These are phyloP conservation scores for Dissophora globulifera DNA, from an alignment of 192 early-diverging fungal genomes.

Conservation along the genomic window DNA sequence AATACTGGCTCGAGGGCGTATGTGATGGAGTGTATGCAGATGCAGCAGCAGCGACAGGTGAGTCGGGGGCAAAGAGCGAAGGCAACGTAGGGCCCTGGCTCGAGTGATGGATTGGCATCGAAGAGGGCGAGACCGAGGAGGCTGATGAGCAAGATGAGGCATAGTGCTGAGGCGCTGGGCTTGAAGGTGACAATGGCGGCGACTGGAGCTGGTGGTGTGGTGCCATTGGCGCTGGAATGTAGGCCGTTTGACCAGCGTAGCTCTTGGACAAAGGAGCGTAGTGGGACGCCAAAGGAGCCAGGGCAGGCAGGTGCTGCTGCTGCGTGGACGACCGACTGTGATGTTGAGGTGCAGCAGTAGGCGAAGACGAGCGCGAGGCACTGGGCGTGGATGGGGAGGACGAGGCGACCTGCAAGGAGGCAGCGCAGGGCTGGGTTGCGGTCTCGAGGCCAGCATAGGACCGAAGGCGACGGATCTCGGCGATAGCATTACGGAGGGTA, in stretches of 20 bases:
- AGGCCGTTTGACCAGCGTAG: slow-evolving; percentile 19
- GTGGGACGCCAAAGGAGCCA: slow-evolving; percentile 9
- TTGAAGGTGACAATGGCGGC: slow-evolving; percentile 47
- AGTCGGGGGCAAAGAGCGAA: slow-evolving; percentile 41
- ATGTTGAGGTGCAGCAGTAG: neutral
- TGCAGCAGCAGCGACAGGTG: slow-evolving; percentile 8
- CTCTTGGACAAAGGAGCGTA: slow-evolving; percentile 23
- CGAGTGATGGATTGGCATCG: slow-evolving; percentile 21
- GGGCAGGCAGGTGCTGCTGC: slow-evolving; percentile 10
- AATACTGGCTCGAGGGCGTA: neutral
- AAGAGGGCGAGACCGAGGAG: slow-evolving; percentile 40
- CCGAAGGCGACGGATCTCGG: slow-evolving; percentile 49
- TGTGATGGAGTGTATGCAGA: neutral
- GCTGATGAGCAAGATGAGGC: too few species aligned
- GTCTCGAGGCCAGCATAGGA: slow-evolving; percentile 45
- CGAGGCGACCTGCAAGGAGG: slow-evolving; percentile 17
- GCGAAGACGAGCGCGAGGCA: slow-evolving; percentile 31
- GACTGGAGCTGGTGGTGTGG: slow-evolving; percentile 44
- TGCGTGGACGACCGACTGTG: neutral
- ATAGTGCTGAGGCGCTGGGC: slow-evolving; percentile 32
- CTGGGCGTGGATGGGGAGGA: neutral
- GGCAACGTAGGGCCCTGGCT: slow-evolving; percentile 17
- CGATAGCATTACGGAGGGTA: slow-evolving; percentile 46
- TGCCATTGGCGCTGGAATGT: too few species aligned
- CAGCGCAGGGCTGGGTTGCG: slow-evolving; percentile 32